Percentiles rank a stretch among this genome's conserved stretches.
Conservation (phyloP, 2,329 filamentous ascomycete genomes). For the Aspergillus arachidicola region DNA sequence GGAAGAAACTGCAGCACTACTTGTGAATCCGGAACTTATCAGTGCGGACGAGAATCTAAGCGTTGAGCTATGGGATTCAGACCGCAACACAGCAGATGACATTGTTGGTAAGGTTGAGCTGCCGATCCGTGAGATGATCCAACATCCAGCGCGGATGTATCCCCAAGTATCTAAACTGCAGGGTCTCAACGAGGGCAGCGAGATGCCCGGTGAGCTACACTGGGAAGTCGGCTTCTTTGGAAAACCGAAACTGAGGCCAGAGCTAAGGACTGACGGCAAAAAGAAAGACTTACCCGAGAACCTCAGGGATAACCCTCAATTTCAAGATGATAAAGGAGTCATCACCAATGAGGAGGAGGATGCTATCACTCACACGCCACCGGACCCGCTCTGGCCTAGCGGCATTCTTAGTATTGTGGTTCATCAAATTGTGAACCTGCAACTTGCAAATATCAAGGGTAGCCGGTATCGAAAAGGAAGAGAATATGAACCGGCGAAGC, state of each 20-base stretch:
- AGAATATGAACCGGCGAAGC: constrained; percentile 86
- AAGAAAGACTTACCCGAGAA: constrained; percentile 74
- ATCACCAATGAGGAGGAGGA: constrained; percentile 76
- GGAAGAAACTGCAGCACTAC: constrained; percentile 80
- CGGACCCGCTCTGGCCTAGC: constrained; percentile 94
- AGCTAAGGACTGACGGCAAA: constrained; percentile 83
- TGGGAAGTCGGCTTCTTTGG: constrained; percentile 97
- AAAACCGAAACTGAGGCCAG: constrained; percentile 83
- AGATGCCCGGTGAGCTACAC: constrained; percentile 90
- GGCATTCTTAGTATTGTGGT: constrained; percentile 84
- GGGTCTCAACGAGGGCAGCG: constrained; percentile 79
- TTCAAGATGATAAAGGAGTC: constrained; percentile 86
- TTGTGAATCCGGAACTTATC: constrained; percentile 87
- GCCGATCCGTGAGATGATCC: constrained; percentile 91
- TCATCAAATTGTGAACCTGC: constrained; percentile 93
- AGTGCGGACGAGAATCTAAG: constrained; percentile 92
- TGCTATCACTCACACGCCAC: constrained; percentile 84
- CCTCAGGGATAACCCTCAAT: constrained; percentile 71
- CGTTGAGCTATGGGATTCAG: constrained; percentile 95
- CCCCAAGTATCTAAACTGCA: constrained; percentile 80
- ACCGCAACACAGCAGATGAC: constrained; percentile 88
- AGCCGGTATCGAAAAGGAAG: constrained; percentile 77
- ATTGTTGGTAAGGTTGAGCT: constrained; percentile 93
- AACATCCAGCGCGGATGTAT: constrained; percentile 91
- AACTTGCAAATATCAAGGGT: constrained; percentile 88